Percentiles rank a stretch among this genome's conserved stretches.
Evolutionary conservation across 202 grass and related monocot genomes (phyloP).

Genomic region (Panicum hallii): DNA sequence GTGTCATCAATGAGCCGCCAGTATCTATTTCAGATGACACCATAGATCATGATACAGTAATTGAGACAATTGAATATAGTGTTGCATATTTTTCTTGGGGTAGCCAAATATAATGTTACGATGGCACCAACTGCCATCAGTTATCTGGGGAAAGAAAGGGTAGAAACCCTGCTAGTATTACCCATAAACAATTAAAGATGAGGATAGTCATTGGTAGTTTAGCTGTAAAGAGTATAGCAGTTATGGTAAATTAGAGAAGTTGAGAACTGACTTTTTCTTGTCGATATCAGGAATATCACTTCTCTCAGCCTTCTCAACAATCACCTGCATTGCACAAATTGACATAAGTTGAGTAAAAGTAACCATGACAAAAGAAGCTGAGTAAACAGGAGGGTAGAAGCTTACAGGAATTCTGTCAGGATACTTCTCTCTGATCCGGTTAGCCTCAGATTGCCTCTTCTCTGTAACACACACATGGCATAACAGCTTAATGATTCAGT

Average conservation of each 20-base stretch:
- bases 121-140: neutral
- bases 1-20: neutral
- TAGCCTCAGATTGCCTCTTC: constrained; percentile 87
- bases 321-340: constrained; percentile 69
- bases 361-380: constrained; percentile 27
- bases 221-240: neutral
- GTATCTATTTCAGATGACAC: constrained; percentile 1
- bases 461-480: constrained; percentile 54
- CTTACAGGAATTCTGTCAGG: constrained; percentile 87
- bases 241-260: neutral
- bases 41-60: neutral
- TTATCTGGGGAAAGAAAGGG: neutral
- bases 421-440: constrained; percentile 90
- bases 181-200: neutral
- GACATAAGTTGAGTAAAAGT: constrained; percentile 31
- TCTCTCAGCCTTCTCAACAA: constrained; percentile 95
- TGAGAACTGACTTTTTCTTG: constrained; percentile 88
- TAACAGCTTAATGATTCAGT: neutral
- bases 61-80: neutral
- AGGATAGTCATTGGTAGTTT: neutral
- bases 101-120: neutral
- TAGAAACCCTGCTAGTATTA: neutral
- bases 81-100: neutral
- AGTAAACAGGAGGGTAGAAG: neutral
- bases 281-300: constrained; percentile 95